phyloP scores from a whole-genome alignment of 805 yeast genomes.

The Ogataea philodendri region DNA sequence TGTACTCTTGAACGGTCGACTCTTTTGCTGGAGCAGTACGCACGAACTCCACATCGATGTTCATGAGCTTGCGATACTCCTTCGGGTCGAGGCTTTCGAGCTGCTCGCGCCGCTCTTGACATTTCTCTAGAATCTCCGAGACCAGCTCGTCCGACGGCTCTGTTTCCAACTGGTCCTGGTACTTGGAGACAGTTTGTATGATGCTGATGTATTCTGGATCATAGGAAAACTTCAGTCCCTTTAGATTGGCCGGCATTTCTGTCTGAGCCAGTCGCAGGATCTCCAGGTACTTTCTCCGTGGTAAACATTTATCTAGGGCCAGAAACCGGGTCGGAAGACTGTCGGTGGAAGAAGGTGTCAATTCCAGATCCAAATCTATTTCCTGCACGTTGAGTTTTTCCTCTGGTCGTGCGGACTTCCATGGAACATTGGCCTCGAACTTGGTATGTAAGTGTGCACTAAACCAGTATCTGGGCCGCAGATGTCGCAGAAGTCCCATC shows the following conservation, averaged over 20 bases:
- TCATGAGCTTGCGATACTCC: conserved; percentile 15
- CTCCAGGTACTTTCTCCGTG: conserved; percentile 58
- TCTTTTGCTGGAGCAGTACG: conserved; percentile 23
- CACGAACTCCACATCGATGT: conserved; percentile 20
- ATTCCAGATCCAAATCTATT: conserved; percentile 10
- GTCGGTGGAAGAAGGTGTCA: conserved; percentile 16
- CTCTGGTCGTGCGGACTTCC: conserved; percentile 15
- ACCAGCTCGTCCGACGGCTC: conserved; percentile 11
- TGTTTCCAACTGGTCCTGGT: conserved; percentile 15
- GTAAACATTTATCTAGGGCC: conserved; percentile 84
- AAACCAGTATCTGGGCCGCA: conserved; percentile 76
- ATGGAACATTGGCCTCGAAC: conserved; percentile 54
- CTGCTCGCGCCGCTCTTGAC: conserved; percentile 13
- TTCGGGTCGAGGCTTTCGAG: conserved; percentile 7
- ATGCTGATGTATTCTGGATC: conserved; percentile 38
- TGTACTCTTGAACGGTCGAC: conserved; percentile 13
- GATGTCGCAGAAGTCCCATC: conserved; percentile 46
- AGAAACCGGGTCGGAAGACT: conserved; percentile 45
- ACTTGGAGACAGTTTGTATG: conserved; percentile 20
- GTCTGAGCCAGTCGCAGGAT: conserved; percentile 42
- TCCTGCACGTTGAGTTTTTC: conserved; percentile 12
- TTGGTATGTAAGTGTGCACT: conserved; percentile 85
- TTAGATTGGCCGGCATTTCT: conserved; percentile 18
- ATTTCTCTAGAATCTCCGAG: conserved; percentile 14
- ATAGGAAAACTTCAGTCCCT: conserved; percentile 29